These are phyloP conservation scores for Rusavskia elegans DNA, from an alignment of 495 filamentous ascomycete species.

Conservation along the genomic window DNA sequence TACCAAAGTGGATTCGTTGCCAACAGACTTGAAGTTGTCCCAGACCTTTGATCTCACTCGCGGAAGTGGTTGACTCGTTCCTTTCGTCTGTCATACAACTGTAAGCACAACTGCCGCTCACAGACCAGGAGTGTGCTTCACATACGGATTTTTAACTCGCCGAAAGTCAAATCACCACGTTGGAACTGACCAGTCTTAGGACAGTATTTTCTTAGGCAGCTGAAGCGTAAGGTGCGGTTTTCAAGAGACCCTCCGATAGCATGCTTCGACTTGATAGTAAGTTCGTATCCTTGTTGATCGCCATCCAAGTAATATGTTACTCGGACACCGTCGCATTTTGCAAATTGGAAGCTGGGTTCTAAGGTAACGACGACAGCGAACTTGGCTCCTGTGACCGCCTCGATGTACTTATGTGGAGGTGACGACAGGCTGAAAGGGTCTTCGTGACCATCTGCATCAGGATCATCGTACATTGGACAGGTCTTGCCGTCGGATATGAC, in stretches of 20 bases:
- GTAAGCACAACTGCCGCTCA: not conserved
- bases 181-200: not conserved
- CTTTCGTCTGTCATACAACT: not conserved
- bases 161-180: conserved; percentile 1
- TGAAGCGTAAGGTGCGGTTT: not conserved
- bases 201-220: not conserved
- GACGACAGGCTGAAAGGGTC: not conserved
- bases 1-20: not conserved
- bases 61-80: not conserved
- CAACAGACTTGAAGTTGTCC: not conserved
- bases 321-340: not conserved
- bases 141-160: conserved; percentile 1
- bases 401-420: conserved; percentile 5
- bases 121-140: too few species aligned
- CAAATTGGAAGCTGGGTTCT: not conserved
- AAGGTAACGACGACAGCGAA: conserved; percentile 7
- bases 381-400: conserved; percentile 6
- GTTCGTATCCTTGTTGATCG: not conserved
- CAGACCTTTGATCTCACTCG: not conserved
- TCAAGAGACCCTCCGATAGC: not conserved
- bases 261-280: not conserved
- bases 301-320: not conserved
- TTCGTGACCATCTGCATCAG: conserved; percentile 1
- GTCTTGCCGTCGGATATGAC: not conserved
- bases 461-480: conserved; percentile 9